Conservation (phyloP, 352 stramenopile species). For the Phytophthora megakarya region DNA sequence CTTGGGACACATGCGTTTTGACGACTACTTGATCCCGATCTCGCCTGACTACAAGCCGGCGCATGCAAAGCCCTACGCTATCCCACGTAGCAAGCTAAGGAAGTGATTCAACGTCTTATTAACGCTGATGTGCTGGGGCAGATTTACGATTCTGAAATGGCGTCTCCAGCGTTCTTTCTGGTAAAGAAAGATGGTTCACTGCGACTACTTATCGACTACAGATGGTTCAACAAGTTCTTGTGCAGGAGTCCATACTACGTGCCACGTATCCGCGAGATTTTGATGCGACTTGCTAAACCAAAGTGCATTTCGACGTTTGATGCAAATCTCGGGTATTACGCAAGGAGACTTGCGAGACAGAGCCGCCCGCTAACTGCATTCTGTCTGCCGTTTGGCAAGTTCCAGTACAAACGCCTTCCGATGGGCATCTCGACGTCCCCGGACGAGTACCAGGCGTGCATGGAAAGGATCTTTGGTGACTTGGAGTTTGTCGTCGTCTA, state of each 20-base stretch:
- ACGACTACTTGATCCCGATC: conserved; percentile 5
- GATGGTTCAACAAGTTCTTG: conserved; percentile 2
- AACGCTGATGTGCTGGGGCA: conserved; percentile 1
- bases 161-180: neutral
- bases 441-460: conserved; percentile 10
- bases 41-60: conserved; percentile 8
- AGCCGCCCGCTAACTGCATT: neutral
- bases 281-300: neutral
- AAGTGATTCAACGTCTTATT: conserved; percentile 2
- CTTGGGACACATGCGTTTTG: conserved; percentile 4
- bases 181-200: conserved; percentile 1
- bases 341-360: neutral
- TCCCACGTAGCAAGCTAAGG: neutral
- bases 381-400: neutral
- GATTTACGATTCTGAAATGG: neutral
- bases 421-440: conserved; percentile 12
- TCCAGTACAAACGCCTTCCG: conserved; percentile 3
- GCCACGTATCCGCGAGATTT: neutral
- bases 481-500: conserved; percentile 1
- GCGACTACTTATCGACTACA: conserved; percentile 4
- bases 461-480: conserved; percentile 3
- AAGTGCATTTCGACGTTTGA: conserved; percentile 14
- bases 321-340: conserved; percentile 12
- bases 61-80: conserved; percentile 6
- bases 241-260: conserved; percentile 5